A percentile compares a stretch with the other conserved stretches of the same genome.
phyloP scores from a whole-genome alignment of 176 grass and related monocot species.

The Themeda triandra region DNA sequence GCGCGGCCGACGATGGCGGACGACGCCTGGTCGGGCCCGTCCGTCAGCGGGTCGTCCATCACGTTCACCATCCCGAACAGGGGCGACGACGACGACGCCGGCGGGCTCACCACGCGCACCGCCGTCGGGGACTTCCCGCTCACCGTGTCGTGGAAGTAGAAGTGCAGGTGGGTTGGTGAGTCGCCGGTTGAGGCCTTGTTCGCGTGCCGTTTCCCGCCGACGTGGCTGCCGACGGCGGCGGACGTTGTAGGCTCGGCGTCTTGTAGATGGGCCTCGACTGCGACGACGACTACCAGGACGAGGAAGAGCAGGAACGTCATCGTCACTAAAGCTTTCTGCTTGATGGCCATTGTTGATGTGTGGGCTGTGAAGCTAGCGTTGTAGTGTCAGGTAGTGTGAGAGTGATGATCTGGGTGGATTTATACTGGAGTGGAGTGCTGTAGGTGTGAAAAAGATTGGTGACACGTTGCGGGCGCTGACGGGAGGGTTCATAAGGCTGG shows the following conservation, averaged over 20 bases:
- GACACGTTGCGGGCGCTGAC: neutral
- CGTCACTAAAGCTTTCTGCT: neutral
- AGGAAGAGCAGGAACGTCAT: neutral
- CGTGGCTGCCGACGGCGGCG: neutral
- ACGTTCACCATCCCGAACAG: conserved; percentile 49
- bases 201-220: neutral
- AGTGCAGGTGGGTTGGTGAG: conserved; percentile 51
- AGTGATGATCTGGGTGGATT: neutral
- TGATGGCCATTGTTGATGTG: neutral
- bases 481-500: neutral
- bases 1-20: conserved; percentile 40
- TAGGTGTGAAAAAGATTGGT: neutral
- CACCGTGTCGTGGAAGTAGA: conserved; percentile 86
- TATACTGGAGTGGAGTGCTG: conserved; percentile 1
- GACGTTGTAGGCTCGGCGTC: neutral
- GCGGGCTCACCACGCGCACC: conserved; percentile 25
- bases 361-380: neutral
- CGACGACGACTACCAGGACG: neutral
- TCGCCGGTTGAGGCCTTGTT: neutral
- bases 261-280: neutral
- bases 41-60: conserved; percentile 69
- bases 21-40: conserved; percentile 44
- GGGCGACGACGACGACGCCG: neutral
- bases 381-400: neutral
- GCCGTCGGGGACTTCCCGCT: conserved; percentile 51